Base-by-base conservation (phyloP, 129 eudicot genomes). In the Oenanthe sinensis region DNA sequence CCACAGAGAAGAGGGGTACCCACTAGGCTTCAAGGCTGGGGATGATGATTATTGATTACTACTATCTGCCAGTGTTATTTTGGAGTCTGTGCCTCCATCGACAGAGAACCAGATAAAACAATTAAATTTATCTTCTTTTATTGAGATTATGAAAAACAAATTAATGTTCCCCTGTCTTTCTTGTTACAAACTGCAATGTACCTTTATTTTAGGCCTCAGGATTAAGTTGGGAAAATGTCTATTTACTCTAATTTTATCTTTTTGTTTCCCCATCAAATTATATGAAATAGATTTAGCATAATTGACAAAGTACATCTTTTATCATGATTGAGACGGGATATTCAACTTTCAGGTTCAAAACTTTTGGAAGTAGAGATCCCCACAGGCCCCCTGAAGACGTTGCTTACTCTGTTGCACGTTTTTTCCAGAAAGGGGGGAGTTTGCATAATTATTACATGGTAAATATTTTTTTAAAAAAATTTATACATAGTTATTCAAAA, bases 381-480 rank as follows among this genome's bases (percentile, higher is more conserved):
- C 99, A 95, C 81, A 84, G 99, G 22, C 99, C 99, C 3, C 83
- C 90, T 28, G 99, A 95, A 87, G 99, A 95, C 85, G 92, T 95
- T 82, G 97, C 99, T 28, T 95, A 74, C 83, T 81, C 99, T 42
- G 99, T 95, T 78, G 97, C 99, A 75, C 96, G 94, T 28, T 95
- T 95, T 84, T 95, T 90, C 74, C 96, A 92, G 62, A 95, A 92
- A 84, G 99, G 97, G 76, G 99, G 99, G 79, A 88, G 97, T 81
- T 83, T 89, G 71, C 94, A 91, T 45, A 95, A 95, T 79, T 95
- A 95, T 80, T 95, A 95, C 82, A 95, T 95, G 99, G 99, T 95
- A 88, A 55, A 33, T 26, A 47, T 46, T 20, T 26, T 26, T 75
- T 39, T 26, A 3, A 7, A 39, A 44, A 13, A 67, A 13, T 16